A percentile compares a stretch with the other conserved stretches of the same genome.
Conservation (phyloP, 202 grass and related monocot species). For the Setaria viridis region DNA sequence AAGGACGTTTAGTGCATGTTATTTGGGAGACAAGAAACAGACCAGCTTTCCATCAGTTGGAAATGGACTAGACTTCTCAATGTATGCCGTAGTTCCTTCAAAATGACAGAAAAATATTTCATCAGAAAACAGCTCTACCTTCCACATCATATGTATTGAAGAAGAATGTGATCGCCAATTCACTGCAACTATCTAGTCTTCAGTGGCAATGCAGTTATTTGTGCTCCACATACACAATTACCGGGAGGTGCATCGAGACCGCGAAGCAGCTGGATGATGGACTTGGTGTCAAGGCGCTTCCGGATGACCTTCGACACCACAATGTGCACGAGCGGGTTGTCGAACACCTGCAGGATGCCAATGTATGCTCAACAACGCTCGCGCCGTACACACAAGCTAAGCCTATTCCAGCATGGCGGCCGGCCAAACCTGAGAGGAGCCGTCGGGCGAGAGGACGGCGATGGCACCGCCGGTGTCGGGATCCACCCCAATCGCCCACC, state of each 20-base stretch:
- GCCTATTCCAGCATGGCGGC: not conserved
- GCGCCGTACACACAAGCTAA: not conserved
- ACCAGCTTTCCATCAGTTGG: constrained; percentile 94
- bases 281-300: constrained; percentile 90
- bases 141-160: not conserved
- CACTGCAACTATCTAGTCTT: not conserved
- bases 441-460: constrained; percentile 63
- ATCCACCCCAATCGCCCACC: constrained; percentile 73
- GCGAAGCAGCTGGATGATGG: constrained; percentile 81
- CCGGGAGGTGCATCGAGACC: constrained; percentile 78
- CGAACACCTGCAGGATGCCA: constrained; percentile 68
- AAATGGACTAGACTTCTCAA: constrained; percentile 94
- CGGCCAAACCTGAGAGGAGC: constrained; percentile 44
- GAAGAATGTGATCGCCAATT: not conserved
- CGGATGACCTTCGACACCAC: constrained; percentile 72
- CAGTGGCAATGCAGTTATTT: not conserved
- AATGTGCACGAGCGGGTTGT: constrained; percentile 75
- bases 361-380: constrained; percentile 12
- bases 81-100: constrained; percentile 78
- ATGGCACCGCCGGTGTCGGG: constrained; percentile 61
- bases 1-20: constrained; percentile 8
- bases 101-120: constrained; percentile 29
- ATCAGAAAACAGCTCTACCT: not conserved
- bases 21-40: constrained; percentile 21
- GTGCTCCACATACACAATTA: constrained; percentile 31